Evolutionary conservation across 805 yeast species (phyloP).

Genomic region (Scheffersomyces coipomensis): DNA sequence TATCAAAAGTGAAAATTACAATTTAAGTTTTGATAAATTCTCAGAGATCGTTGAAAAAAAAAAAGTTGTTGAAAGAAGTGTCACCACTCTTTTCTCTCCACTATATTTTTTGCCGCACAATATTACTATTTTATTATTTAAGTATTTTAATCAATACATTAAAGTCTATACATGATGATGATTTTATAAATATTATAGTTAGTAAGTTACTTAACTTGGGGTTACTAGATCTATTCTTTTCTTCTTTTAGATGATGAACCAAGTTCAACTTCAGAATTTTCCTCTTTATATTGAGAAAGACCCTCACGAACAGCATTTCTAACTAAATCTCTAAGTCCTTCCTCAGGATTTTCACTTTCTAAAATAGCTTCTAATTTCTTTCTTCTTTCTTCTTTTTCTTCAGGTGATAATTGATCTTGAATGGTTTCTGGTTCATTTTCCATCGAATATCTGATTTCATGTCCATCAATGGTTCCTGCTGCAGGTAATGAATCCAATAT

Average conservation of each 20-base stretch:
- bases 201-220: neutral
- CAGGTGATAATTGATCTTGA: slow-evolving; percentile 26
- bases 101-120: neutral
- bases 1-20: too few relatives aligned
- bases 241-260: slow-evolving; percentile 8
- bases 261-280: slow-evolving; percentile 18
- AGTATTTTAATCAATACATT: too few relatives aligned
- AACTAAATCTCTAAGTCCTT: slow-evolving; percentile 66
- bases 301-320: slow-evolving; percentile 64
- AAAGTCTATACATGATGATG: too few relatives aligned
- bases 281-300: slow-evolving; percentile 27
- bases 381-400: slow-evolving; percentile 49
- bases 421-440: slow-evolving; percentile 40
- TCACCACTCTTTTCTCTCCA: too few relatives aligned
- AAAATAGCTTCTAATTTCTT: slow-evolving; percentile 66
- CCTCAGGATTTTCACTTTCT: slow-evolving; percentile 79
- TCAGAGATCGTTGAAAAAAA: neutral
- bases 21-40: neutral
- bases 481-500: slow-evolving; percentile 28
- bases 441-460: slow-evolving; percentile 57
- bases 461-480: slow-evolving; percentile 41
- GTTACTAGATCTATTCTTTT: slow-evolving; percentile 2
- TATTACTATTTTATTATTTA: too few relatives aligned
- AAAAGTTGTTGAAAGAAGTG: too few relatives aligned
- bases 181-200: too few relatives aligned